Base-by-base conservation (phyloP, 2,329 filamentous ascomycete species). In the Paraphaeosphaeria sporulosa region DNA sequence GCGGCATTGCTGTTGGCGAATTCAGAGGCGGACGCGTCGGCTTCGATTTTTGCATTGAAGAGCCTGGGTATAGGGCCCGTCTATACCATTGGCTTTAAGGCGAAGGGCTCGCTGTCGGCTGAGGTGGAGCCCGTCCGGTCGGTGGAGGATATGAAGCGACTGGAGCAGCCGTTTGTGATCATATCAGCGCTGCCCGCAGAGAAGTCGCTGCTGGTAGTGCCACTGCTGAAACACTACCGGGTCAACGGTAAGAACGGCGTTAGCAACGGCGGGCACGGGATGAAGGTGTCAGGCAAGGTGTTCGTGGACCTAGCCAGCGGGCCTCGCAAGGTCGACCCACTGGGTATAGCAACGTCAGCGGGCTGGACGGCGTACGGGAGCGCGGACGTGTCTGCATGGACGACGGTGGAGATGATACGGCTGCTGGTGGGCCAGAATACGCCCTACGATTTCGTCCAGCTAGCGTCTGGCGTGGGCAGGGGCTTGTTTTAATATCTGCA, bases 361-460 rank as follows among this genome's bases (percentile, higher is more conserved):
- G 92, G 92, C 0, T 96, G 93, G 83, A 89, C 89, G 25, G 88
- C 90, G 7, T 95, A 94, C 73, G 90, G 90, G 1, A 87, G 90
- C 19, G 90, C 89, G 25, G 92, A 96, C 76, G 90, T 93, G 34
- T 90, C 89, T 58, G 91, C 92, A 0, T 95, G 93, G 80, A 94
- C 91, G 23, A 94, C 91, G 2, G 92, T 94, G 5, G 91, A 95
- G 79, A 94, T 89, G 51, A 79, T 95, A 57, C 84, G 92, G 66
- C 77, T 94, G 60, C 83, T 96, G 25, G 90, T 94, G 12, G 92
- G 92, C 10, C 91, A 95, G 79, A 95, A 95, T 74, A 91, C 95
- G 58, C 91, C 90, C 6, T 94, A 93, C 78, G 93, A 91, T 78
- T 96, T 96, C 80, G 92, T 95, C 44, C 84, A 91, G 51, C 81